Percentiles rank a stretch among this genome's conserved stretches.
Evolutionary conservation across 768 basidiomycete genomes (phyloP).

Genomic region (Bullera alba): DNA sequence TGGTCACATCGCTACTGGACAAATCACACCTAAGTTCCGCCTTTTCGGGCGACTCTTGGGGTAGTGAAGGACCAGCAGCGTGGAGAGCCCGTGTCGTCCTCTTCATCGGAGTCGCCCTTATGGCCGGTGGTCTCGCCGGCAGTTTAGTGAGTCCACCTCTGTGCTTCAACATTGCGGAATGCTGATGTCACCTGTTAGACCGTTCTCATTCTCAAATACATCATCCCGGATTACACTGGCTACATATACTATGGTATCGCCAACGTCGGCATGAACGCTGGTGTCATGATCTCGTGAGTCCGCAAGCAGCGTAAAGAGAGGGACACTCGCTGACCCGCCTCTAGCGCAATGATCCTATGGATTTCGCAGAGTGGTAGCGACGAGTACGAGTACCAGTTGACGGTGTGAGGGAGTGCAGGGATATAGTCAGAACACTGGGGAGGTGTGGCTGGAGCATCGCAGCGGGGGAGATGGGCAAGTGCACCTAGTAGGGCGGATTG

Average conservation of each 20-base stretch:
- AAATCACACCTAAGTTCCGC: constrained; percentile 73
- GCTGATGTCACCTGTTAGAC: constrained; percentile 52
- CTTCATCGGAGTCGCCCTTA: constrained; percentile 91
- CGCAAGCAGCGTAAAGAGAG: neutral
- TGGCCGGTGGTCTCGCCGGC: constrained; percentile 97
- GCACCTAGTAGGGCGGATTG: no score
- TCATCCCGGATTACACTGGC: constrained; percentile 65
- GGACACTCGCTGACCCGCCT: constrained; percentile 1
- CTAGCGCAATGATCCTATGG: constrained; percentile 80
- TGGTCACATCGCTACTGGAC: constrained; percentile 89
- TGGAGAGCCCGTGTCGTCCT: constrained; percentile 85
- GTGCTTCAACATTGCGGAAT: neutral
- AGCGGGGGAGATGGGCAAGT: no score
- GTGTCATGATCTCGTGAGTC: constrained; percentile 49
- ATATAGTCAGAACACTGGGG: no score
- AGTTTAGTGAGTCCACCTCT: constrained; percentile 68
- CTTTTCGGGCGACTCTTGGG: constrained; percentile 49
- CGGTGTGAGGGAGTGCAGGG: no score
- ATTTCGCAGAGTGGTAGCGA: constrained; percentile 73
- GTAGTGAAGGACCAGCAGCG: constrained; percentile 64
- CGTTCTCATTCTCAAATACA: constrained; percentile 81
- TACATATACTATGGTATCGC: constrained; percentile 85
- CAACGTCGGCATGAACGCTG: constrained; percentile 87
- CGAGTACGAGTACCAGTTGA: constrained; percentile 91
- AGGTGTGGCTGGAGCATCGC: no score